Evolutionary conservation across 2,329 filamentous ascomycete species (phyloP), one percentile per base, ranked within the genome.

Genomic region (Didymella arachidicola): DNA sequence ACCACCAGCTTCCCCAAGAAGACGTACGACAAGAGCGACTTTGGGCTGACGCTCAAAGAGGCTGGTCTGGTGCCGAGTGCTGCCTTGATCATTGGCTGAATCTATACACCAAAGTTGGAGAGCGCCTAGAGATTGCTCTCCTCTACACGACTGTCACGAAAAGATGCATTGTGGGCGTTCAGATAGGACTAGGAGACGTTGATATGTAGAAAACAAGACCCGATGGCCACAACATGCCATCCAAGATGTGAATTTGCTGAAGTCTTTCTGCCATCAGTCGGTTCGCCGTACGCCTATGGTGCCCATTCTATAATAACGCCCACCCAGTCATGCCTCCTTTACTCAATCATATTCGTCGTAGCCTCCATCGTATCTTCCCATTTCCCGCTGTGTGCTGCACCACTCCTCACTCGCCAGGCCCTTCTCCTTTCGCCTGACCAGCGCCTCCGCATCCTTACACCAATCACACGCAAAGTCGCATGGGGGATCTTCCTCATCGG

Each of bases 11-110:
- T 96, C 70, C 95, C 95, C 0, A 87, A 86, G 72, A 97, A 97
- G 82, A 86, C 87, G 0, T 98, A 90, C 64, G 79, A 84, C 62
- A 72, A 19, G 76, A 82, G 63, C 67, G 95, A 96, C 75, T 93
- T 97, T 71, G 91, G 91, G 34, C 89, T 95, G 84, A 95, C 93
- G 5, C 79, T 99, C 55, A 96, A 96, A 80, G 95, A 99, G 78
- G 90, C 94, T 16, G 94, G 93, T 0, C 79, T 97, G 60, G 88
- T 94, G 3, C 95, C 95, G 6, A 97, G 92, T 62, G 93, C 93
- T n/a, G 93, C 92, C 45, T 80, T 99, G 67, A 88, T 96, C 69
- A 87, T 96, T 53, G 79, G 81, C 71, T 72, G 51, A 44, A 32
- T 25, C 29, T n/a, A 36, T 36, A 36, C 25, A 14, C 32, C 26